phyloP scores from a whole-genome alignment of 2,329 filamentous ascomycete genomes.

The Uncinocarpus reesii region DNA sequence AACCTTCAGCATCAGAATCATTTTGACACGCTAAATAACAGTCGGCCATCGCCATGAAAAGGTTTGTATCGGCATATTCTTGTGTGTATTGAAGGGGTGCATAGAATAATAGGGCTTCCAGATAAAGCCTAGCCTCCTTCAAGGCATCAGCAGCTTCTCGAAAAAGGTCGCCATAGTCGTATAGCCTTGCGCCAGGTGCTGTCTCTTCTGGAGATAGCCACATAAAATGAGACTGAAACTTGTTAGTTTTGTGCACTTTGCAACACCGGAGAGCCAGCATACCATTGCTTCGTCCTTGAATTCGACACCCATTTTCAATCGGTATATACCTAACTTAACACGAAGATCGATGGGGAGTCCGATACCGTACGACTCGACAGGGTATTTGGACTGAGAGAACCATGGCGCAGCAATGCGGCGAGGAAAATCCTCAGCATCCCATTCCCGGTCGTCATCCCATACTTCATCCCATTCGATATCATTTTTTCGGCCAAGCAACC shows the following conservation, averaged over 20 bases:
- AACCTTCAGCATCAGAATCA: constrained; percentile 61
- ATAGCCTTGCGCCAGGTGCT: constrained; percentile 42
- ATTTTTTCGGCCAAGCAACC: constrained; percentile 64
- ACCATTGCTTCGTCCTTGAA: constrained; percentile 62
- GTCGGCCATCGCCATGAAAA: constrained; percentile 42
- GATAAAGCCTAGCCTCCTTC: constrained; percentile 40
- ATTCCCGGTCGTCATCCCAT: constrained; percentile 72
- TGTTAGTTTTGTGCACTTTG: background rate
- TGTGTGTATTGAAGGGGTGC: constrained; percentile 41
- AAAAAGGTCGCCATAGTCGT: constrained; percentile 68
- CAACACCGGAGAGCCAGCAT: constrained; percentile 26
- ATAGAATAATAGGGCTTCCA: constrained; percentile 51
- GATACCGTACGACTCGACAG: constrained; percentile 54
- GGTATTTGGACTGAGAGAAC: constrained; percentile 49
- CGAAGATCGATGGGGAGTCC: constrained; percentile 72
- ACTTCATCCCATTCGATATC: constrained; percentile 70
- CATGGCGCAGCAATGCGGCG: constrained; percentile 53
- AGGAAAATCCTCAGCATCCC: constrained; percentile 62
- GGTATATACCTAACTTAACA: constrained; percentile 70
- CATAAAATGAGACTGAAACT: constrained; percentile 50
- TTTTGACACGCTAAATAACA: constrained; percentile 59
- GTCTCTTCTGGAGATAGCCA: constrained; percentile 58
- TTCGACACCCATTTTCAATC: constrained; percentile 58
- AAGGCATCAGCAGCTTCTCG: constrained; percentile 57
- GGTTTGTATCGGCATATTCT: constrained; percentile 40